phyloP scores from a whole-genome alignment of 495 filamentous ascomycete species.

The Lasiosphaeria hispida region DNA sequence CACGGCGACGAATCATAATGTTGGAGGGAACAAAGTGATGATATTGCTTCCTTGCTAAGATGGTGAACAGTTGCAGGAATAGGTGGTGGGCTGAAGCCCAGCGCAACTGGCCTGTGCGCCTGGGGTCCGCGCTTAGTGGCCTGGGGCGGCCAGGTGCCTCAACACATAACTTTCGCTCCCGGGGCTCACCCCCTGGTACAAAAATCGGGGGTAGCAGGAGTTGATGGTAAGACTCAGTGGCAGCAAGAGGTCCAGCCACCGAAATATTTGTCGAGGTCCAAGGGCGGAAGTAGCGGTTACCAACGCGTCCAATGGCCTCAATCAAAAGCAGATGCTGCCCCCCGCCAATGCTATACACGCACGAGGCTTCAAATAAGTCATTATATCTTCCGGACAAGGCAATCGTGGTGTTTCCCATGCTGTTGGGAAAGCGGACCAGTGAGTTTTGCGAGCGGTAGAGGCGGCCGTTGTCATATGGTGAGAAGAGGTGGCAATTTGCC shows the following conservation, averaged over 20 bases:
- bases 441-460: conserved; percentile 26
- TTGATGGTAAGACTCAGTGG: conserved; percentile 22
- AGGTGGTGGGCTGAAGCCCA: no score
- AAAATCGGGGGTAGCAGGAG: conserved; percentile 18
- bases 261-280: conserved; percentile 22
- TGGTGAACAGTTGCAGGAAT: no score
- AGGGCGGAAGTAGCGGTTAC: conserved; percentile 22
- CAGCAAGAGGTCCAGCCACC: conserved; percentile 23
- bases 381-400: conserved; percentile 16
- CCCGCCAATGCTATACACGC: conserved; percentile 18
- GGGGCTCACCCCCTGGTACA: conserved; percentile 29
- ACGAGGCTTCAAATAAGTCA: conserved; percentile 24
- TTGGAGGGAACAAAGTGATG: no score
- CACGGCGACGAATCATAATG: conserved; percentile 28
- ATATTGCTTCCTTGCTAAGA: no score
- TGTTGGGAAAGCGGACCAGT: conserved; percentile 18
- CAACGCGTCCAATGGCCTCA: conserved; percentile 23
- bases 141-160: no score
- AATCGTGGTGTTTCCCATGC: conserved; percentile 26
- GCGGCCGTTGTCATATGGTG: conserved; percentile 30
- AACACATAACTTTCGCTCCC: conserved; percentile 1
- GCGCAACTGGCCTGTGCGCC: no score
- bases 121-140: no score
- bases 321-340: conserved; percentile 23
- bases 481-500: conserved; percentile 24